phyloP scores from a whole-genome alignment of 2,329 filamentous ascomycete species.

The Claviceps paspali region DNA sequence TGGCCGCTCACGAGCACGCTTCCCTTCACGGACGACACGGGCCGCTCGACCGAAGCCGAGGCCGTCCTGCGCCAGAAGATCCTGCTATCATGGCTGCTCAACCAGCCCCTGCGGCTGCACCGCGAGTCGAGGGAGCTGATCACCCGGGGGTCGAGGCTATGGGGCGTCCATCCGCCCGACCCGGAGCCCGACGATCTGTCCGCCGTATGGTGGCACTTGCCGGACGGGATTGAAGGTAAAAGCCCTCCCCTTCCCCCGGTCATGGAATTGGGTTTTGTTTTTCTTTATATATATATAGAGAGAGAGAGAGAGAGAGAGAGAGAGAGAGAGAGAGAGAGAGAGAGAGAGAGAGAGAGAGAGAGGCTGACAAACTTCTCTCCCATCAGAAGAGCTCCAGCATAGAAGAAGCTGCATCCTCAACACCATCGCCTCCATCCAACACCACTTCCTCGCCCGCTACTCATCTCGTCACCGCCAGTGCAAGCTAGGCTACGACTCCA shows the following conservation, averaged over 20 bases:
- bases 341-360: too few species aligned
- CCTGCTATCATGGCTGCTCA: constrained; percentile 48
- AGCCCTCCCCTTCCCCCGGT: too few species aligned
- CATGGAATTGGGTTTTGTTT: too few species aligned
- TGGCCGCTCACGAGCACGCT: constrained; percentile 34
- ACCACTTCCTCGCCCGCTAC: constrained; percentile 53
- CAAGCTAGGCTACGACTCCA: constrained; percentile 59
- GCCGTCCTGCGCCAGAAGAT: constrained; percentile 55
- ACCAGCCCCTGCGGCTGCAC: constrained; percentile 44
- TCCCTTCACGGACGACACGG: constrained; percentile 20
- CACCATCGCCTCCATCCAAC: constrained; percentile 53
- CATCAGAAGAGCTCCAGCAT: constrained; percentile 46
- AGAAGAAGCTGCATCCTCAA: constrained; percentile 52
- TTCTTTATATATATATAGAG: too few species aligned
- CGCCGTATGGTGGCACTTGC: constrained; percentile 59
- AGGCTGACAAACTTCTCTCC: background rate
- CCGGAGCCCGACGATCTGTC: constrained; percentile 9
- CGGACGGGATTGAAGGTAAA: constrained; percentile 50
- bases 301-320: too few species aligned
- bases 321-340: too few species aligned
- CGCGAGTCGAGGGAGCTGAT: constrained; percentile 51
- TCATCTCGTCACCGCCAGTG: constrained; percentile 53
- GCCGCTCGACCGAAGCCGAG: constrained; percentile 34
- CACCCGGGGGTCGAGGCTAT: constrained; percentile 45
- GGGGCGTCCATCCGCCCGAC: constrained; percentile 28